A percentile compares a stretch with the other conserved stretches of the same genome.
Conservation (phyloP, 1,284 basidiomycete genomes). For the Malassezia arunalokei region DNA sequence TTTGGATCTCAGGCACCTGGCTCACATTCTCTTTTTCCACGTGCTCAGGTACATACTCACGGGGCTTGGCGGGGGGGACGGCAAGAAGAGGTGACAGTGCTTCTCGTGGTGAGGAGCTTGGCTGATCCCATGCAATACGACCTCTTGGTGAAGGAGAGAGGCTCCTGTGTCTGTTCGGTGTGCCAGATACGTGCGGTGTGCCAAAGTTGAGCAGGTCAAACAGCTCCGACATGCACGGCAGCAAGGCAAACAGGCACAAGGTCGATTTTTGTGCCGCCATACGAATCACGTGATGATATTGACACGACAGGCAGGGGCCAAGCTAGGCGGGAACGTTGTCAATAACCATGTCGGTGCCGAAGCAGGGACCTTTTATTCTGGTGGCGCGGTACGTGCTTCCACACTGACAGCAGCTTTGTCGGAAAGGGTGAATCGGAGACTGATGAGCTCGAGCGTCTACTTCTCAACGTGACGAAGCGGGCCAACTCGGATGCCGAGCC, state of each 20-base stretch:
- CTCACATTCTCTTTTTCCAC: background rate
- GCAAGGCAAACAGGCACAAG: background rate
- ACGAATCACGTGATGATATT: too few species aligned
- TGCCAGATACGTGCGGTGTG: background rate
- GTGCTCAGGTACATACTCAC: too few species aligned
- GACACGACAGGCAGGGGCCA: too few species aligned
- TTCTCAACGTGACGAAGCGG: background rate
- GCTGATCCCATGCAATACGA: slow-evolving; percentile 11
- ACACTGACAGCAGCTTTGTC: slow-evolving; percentile 3
- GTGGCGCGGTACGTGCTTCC: slow-evolving; percentile 9
- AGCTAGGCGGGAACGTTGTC: too few species aligned
- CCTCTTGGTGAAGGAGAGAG: slow-evolving; percentile 11
- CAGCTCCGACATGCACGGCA: slow-evolving; percentile 11
- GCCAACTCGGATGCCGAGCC: slow-evolving; percentile 13
- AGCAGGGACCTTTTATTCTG: slow-evolving; percentile 14
- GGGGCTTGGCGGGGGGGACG: too few species aligned
- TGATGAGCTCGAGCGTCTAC: background rate
- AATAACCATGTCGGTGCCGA: slow-evolving; percentile 1
- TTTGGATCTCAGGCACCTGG: background rate
- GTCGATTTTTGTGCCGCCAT: too few species aligned
- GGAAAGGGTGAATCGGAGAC: slow-evolving; percentile 12
- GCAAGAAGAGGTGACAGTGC: background rate
- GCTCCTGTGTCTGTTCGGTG: slow-evolving; percentile 4
- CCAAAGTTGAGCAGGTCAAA: slow-evolving; percentile 14
- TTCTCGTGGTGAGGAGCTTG: slow-evolving; percentile 10